Evolutionary conservation across 352 stramenopile genomes (phyloP).

Genomic region (Pseudoperonospora humuli): DNA sequence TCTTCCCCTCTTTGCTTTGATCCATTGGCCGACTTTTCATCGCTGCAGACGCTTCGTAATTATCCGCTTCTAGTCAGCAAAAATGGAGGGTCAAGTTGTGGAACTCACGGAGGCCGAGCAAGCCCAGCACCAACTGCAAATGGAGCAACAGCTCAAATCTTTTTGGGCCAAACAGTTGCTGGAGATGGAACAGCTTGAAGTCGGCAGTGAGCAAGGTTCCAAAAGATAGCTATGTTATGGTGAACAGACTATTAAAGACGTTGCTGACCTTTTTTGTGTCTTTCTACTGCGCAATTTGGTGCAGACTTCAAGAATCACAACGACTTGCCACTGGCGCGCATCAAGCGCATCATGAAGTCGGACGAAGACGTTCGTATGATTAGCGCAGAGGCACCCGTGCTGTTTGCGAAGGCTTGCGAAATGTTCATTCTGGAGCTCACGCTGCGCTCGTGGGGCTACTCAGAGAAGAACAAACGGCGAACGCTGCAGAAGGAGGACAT

Average conservation of each 20-base stretch:
- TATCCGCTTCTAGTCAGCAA: not conserved
- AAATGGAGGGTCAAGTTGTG: constrained; percentile 81
- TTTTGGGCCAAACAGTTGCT: constrained; percentile 92
- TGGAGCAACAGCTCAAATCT: constrained; percentile 84
- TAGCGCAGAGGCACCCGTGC: constrained; percentile 94
- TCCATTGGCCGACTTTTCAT: not conserved
- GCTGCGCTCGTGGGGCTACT: constrained; percentile 87
- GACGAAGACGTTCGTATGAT: constrained; percentile 99
- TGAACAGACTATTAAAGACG: not conserved
- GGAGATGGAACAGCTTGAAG: constrained; percentile 89
- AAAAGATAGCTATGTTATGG: not conserved
- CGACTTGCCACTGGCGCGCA: constrained; percentile 95
- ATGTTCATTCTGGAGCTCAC: constrained; percentile 99
- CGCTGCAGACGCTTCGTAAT: not conserved
- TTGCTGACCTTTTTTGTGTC: not conserved
- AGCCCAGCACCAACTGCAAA: constrained; percentile 77
- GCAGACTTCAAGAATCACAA: constrained; percentile 99
- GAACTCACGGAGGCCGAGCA: constrained; percentile 82
- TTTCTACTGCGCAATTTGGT: not conserved
- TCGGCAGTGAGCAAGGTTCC: constrained; percentile 90
- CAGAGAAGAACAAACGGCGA: constrained; percentile 85
- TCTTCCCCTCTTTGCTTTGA: no score
- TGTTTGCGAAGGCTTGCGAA: constrained; percentile 99
- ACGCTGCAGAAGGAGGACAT: constrained; percentile 99
- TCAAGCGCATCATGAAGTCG: constrained; percentile 99